These are phyloP conservation scores for Rhodotorula sp. DNA, from an alignment of 1,284 basidiomycete genomes.

Conservation along the genomic window DNA sequence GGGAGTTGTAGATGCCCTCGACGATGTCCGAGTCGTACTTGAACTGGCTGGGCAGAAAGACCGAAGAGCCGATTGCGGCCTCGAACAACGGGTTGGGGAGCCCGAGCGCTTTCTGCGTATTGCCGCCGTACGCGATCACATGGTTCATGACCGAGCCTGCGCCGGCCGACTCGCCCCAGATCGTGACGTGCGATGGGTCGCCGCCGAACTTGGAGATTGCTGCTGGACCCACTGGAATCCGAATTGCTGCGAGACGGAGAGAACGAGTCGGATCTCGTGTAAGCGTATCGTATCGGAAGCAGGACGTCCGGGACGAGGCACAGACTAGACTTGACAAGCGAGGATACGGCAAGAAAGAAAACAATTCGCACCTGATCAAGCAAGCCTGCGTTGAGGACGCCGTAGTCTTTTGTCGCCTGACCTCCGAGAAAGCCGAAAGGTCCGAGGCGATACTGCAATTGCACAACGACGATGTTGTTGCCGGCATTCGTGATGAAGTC, in stretches of 20 bases:
- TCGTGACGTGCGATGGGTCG: background rate
- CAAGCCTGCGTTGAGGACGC: background rate
- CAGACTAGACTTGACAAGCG: background rate
- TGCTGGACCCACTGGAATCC: constrained; percentile 1
- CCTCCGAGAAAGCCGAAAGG: constrained; percentile 5
- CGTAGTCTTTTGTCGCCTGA: background rate
- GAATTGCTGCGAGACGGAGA: background rate
- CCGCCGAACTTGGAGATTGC: constrained; percentile 10
- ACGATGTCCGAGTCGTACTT: background rate
- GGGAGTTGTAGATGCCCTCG: background rate
- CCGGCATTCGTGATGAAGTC: background rate
- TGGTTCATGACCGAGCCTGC: constrained; percentile 1
- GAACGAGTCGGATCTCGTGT: background rate
- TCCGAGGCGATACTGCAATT: background rate
- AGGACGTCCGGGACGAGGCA: background rate
- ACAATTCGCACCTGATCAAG: constrained; percentile 1
- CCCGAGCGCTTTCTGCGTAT: constrained; percentile 1
- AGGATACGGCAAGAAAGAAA: background rate
- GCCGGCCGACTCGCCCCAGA: constrained; percentile 6
- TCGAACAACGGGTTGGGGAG: background rate
- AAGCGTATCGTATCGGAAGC: background rate
- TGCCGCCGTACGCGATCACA: constrained; percentile 1
- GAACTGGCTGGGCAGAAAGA: background rate
- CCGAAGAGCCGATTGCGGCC: background rate
- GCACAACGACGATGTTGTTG: background rate